phyloP scores from a whole-genome alignment of 805 yeast species.

The Wickerhamomyces pijperi region DNA sequence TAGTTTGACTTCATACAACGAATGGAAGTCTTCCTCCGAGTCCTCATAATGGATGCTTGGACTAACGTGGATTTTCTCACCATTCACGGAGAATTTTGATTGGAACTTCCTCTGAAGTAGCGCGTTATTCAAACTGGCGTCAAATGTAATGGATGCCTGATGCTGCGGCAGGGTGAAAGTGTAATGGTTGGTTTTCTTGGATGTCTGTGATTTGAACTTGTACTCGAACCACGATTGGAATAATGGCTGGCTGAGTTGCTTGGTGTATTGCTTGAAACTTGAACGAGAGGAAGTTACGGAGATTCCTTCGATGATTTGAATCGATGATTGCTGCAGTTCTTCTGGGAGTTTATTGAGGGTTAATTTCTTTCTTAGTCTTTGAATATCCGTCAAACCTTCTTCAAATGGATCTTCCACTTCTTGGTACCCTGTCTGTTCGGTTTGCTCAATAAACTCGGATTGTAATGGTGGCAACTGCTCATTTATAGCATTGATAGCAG shows the following conservation, averaged over 20 bases:
- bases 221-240: conserved; percentile 26
- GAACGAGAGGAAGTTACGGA: conserved; percentile 20
- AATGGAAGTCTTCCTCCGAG: conserved; percentile 17
- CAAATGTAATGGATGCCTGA: conserved; percentile 34
- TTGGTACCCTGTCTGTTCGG: no score
- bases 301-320: conserved; percentile 16
- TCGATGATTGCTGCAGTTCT: not conserved
- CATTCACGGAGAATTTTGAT: conserved; percentile 29
- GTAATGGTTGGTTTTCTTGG: conserved; percentile 12
- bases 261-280: conserved; percentile 18
- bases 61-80: conserved; percentile 31
- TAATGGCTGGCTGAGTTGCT: conserved; percentile 12
- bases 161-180: conserved; percentile 35
- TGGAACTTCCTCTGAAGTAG: conserved; percentile 27
- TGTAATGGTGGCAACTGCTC: not conserved
- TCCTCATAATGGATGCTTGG: conserved; percentile 31
- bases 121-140: conserved; percentile 31
- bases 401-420: no score
- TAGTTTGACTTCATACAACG: conserved; percentile 33
- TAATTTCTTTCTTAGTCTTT: no score
- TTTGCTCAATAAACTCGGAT: not conserved
- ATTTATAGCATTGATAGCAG: conserved; percentile 5
- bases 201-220: conserved; percentile 21
- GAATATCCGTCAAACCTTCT: no score
- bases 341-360: not conserved